Conservation (phyloP, 352 stramenopile genomes). For the Thalassiosira livingstoniorum region DNA sequence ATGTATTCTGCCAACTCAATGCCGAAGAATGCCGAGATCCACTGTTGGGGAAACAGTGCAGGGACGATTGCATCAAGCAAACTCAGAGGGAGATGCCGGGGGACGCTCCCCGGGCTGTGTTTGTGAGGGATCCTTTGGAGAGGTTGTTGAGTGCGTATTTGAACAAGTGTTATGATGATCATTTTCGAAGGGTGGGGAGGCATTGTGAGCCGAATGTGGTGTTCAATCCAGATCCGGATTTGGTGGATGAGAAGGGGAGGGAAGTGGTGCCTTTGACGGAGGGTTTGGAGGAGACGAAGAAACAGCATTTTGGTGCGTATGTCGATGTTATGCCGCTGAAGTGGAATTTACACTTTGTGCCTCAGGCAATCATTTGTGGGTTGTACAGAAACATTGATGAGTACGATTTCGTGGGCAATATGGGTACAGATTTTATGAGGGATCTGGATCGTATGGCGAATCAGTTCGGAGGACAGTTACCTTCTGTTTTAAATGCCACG, state of each 20-base stretch:
- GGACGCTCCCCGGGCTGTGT: slow-evolving; percentile 48
- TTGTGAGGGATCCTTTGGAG: slow-evolving; percentile 74
- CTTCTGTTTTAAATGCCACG: slow-evolving; percentile 23
- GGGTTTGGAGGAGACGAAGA: slow-evolving; percentile 25
- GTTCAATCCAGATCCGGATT: slow-evolving; percentile 39
- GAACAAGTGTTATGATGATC: slow-evolving; percentile 55
- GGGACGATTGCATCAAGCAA: not conserved
- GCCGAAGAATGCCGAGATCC: slow-evolving; percentile 14
- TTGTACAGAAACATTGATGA: slow-evolving; percentile 48
- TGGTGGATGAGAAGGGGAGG: not conserved
- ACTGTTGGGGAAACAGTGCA: not conserved
- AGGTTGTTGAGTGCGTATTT: slow-evolving; percentile 66
- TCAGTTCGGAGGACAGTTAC: slow-evolving; percentile 19
- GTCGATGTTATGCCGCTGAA: slow-evolving; percentile 65
- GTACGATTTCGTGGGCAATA: slow-evolving; percentile 69
- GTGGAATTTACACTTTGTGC: slow-evolving; percentile 76
- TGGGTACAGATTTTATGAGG: slow-evolving; percentile 61
- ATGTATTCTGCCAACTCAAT: slow-evolving; percentile 48
- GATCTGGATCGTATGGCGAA: slow-evolving; percentile 44
- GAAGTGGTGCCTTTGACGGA: slow-evolving; percentile 6
- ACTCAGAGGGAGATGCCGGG: not conserved
- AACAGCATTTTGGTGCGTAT: slow-evolving; percentile 63
- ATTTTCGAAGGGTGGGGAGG: not conserved
- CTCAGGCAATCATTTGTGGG: slow-evolving; percentile 62
- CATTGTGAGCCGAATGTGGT: slow-evolving; percentile 62